Percentiles rank a stretch among this genome's conserved stretches.
Conservation (phyloP, 257 asterid genomes). For the Vinca minor region DNA sequence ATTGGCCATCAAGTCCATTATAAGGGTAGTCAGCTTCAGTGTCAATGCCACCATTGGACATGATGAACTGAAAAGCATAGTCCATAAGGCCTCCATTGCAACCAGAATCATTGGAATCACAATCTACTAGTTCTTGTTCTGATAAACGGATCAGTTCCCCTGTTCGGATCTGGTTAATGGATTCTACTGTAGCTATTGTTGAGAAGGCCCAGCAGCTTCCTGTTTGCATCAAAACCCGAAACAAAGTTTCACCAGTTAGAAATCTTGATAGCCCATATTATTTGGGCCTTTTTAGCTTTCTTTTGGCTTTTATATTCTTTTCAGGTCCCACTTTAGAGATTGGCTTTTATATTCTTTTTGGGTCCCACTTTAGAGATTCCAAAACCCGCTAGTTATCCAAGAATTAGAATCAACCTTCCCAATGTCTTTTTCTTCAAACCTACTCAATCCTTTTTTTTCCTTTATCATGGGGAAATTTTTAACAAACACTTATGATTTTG, state of each 20-base stretch:
- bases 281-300: background rate
- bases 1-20: conserved; percentile 44
- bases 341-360: too few species aligned
- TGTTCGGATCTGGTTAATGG: conserved; percentile 48
- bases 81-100: conserved; percentile 89
- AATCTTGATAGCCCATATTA: background rate
- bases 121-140: conserved; percentile 70
- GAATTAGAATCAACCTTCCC: background rate
- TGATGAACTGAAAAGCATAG: conserved; percentile 60
- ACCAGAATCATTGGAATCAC: conserved; percentile 50
- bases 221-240: conserved; percentile 8
- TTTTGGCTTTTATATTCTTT: background rate
- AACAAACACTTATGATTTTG: too few species aligned
- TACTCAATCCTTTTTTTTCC: too few species aligned
- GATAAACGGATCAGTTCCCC: conserved; percentile 55
- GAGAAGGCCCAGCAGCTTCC: conserved; percentile 92
- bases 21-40: conserved; percentile 73
- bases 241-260: background rate
- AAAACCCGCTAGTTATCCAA: conserved; percentile 1
- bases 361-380: background rate
- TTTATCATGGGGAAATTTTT: too few species aligned
- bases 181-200: conserved; percentile 61
- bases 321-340: background rate
- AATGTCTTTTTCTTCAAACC: background rate
- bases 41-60: conserved; percentile 67